Evolutionary conservation across 441 rosid genomes (phyloP).

Genomic region (Adansonia gregorii): DNA sequence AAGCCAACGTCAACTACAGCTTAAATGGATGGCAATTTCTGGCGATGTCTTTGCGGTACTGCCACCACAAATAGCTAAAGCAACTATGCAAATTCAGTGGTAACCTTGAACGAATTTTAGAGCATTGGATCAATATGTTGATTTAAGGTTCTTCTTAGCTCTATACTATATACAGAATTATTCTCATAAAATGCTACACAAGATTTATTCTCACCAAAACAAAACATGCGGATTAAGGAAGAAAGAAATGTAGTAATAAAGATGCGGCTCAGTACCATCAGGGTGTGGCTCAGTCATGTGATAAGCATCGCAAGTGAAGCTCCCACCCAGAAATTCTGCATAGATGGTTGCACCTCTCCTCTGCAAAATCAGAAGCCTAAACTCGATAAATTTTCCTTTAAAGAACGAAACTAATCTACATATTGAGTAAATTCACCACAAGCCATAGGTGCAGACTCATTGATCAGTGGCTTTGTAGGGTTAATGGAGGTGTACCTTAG

Average conservation of each 20-base stretch:
- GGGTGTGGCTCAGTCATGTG: conserved; percentile 98
- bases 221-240: neutral
- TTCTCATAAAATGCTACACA: neutral
- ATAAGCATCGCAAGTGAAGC: conserved; percentile 95
- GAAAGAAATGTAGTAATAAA: neutral
- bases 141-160: neutral
- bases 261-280: conserved; percentile 62
- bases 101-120: neutral
- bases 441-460: neutral
- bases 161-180: neutral
- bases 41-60: neutral
- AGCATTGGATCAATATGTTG: neutral
- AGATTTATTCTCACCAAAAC: neutral
- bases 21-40: neutral
- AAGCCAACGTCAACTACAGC: neutral
- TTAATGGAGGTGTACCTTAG: conserved; percentile 58
- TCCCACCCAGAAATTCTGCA: conserved; percentile 96
- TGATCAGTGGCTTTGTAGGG: neutral
- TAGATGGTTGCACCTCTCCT: conserved; percentile 88
- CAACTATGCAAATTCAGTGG: neutral
- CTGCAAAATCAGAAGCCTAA: conserved; percentile 48
- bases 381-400: neutral
- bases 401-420: neutral
- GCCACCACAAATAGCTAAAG: neutral
- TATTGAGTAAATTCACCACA: neutral